Conservation (phyloP, 2,329 filamentous ascomycete species). For the Aaosphaeria arxii region DNA sequence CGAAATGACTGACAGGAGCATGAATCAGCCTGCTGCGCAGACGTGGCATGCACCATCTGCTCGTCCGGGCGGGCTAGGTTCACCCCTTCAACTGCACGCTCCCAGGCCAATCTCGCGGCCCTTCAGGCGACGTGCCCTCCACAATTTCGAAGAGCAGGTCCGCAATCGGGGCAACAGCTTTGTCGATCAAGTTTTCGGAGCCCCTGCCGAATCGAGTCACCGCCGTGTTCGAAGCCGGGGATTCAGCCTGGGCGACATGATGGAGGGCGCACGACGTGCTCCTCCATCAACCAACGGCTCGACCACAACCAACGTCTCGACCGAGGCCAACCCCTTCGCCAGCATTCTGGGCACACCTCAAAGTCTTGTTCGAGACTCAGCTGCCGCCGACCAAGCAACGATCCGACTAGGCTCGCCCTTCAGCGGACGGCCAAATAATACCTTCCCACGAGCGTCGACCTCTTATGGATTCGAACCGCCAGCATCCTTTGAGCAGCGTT, state of each 20-base stretch:
- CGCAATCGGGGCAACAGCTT: constrained; percentile 39
- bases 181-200: constrained; percentile 45
- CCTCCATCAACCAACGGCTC: constrained; percentile 55
- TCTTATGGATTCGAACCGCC: constrained; percentile 36
- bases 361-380: neutral
- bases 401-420: constrained; percentile 50
- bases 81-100: constrained; percentile 55
- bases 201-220: constrained; percentile 49
- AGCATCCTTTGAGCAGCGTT: constrained; percentile 39
- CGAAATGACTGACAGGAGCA: constrained; percentile 21
- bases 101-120: constrained; percentile 50
- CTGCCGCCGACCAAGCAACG: constrained; percentile 34
- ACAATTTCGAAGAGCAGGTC: constrained; percentile 50
- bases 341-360: neutral
- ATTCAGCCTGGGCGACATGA: constrained; percentile 58
- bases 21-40: constrained; percentile 25
- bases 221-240: constrained; percentile 60
- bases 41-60: constrained; percentile 32
- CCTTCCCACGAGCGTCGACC: constrained; percentile 45
- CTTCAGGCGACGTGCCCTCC: constrained; percentile 57
- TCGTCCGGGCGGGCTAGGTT: constrained; percentile 39
- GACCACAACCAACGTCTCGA: constrained; percentile 15
- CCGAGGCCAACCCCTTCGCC: constrained; percentile 11
- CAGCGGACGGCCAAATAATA: constrained; percentile 41
- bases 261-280: constrained; percentile 49